A percentile compares a stretch with the other conserved stretches of the same genome.
Conservation (phyloP, 2,329 filamentous ascomycete species). For the Ophiostoma australiae region DNA sequence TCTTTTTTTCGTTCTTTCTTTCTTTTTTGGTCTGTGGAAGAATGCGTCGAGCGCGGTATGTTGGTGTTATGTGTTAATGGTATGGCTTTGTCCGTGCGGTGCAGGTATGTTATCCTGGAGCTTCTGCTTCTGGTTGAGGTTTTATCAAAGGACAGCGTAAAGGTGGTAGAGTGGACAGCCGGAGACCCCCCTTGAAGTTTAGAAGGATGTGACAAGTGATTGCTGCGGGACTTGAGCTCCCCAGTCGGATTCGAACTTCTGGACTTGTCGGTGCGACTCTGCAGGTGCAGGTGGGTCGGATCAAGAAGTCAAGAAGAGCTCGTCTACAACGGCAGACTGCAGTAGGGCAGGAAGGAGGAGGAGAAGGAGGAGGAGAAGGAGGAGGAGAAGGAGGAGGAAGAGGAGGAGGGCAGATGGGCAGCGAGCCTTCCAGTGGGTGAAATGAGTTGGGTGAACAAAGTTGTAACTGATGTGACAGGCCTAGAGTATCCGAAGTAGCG, state of each 20-base stretch:
- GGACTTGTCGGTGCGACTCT: slow-evolving; percentile 35
- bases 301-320: slow-evolving; percentile 32
- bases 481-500: background rate
- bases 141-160: slow-evolving; percentile 27
- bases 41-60: background rate
- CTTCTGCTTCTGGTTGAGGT: background rate
- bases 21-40: slow-evolving; percentile 26
- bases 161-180: slow-evolving; percentile 26
- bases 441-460: too few species aligned
- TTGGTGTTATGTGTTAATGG: background rate
- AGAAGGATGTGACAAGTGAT: slow-evolving; percentile 18
- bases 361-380: background rate
- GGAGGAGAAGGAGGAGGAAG: background rate
- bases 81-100: background rate
- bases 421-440: background rate
- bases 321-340: slow-evolving; percentile 30
- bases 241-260: slow-evolving; percentile 31
- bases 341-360: background rate
- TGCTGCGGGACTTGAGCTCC: slow-evolving; percentile 29
- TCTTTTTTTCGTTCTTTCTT: background rate
- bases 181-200: slow-evolving; percentile 3
- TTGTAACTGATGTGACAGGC: background rate
- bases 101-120: background rate
- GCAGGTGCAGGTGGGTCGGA: slow-evolving; percentile 27
- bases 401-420: background rate